Evolutionary conservation across 306 rosid species (phyloP), one percentile per base, ranked within the genome.

Genomic region (Medicago lupulina): DNA sequence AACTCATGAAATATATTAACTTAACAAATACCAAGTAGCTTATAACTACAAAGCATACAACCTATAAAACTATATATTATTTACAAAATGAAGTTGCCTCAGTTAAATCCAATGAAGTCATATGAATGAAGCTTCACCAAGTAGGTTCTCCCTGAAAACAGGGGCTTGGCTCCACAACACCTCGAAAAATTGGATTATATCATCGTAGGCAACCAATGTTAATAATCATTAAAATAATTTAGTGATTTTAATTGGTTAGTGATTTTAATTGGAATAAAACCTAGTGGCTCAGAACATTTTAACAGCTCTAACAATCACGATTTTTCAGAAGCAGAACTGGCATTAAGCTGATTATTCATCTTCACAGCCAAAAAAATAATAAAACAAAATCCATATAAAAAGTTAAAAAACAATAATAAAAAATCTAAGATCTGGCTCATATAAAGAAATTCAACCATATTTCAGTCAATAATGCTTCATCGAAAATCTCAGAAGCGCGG

Each of bases 241-340:
- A 28, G 34, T 28, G 34, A 28, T 28, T 28, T 28, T 28, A 28
- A 28, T 28, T 28, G 34, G 34, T 28, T 1, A 28, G 34, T 28
- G 34, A 28, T 28, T 28, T 28, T 28, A 28, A 28, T 28, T 28
- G 34, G 34, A n/a, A n/a, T n/a, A n/a, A n/a, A n/a, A n/a, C n/a
- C n/a, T n/a, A n/a, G n/a, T n/a, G n/a, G 92, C 97, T 93, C 98
- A 93, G 97, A 73, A 11, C 0, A 70, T 10, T 23, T 23, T 23
- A 74, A 84, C 98, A 93, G 97, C 97, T 89, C 80, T 91, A 67
- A 87, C 97, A 23, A 86, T 93, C 98, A 93, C 71, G 72, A 81
- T 21, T 76, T 62, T 55, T 91, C 97, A 81, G 98, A 87, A 91
- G 98, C 98, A 93, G 98, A 93, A 93, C 98, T 91, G 97, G 97